Evolutionary conservation across 495 filamentous ascomycete genomes (phyloP).

Genomic region (Astrothelium subdiscretum): DNA sequence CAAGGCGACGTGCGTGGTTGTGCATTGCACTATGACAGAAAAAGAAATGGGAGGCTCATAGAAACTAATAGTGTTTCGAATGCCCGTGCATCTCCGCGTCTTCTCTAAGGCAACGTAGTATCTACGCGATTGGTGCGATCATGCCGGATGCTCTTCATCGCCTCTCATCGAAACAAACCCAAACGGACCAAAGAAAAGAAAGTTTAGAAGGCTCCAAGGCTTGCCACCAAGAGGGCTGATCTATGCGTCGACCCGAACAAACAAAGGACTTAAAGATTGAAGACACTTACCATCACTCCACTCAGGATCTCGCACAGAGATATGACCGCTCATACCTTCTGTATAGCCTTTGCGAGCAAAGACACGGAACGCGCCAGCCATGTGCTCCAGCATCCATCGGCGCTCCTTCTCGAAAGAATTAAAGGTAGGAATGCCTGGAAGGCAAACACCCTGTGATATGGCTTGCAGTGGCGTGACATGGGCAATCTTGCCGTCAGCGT

Average conservation of each 20-base stretch:
- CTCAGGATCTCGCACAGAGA: conserved; percentile 53
- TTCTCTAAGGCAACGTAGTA: no score
- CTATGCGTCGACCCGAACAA: no score
- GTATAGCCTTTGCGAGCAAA: conserved; percentile 48
- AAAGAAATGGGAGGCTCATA: no score
- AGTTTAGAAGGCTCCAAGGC: background rate
- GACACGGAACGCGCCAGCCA: conserved; percentile 47
- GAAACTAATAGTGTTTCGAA: no score
- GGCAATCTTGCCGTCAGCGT: background rate
- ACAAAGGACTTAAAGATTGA: no score
- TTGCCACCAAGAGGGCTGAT: background rate
- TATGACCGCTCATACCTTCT: conserved; percentile 56
- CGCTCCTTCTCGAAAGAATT: conserved; percentile 25
- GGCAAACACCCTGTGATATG: conserved; percentile 25
- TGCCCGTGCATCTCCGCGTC: no score
- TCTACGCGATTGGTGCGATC: no score
- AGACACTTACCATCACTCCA: conserved; percentile 3
- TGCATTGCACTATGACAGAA: no score
- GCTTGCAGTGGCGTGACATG: conserved; percentile 23
- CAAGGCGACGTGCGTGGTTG: no score
- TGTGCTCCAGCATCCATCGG: conserved; percentile 42
- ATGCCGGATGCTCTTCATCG: no score
- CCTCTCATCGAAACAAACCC: no score
- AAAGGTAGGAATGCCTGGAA: conserved; percentile 25
- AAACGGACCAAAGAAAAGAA: no score